Base-by-base conservation (phyloP, 2,329 filamentous ascomycete species). In the Passalora sequoiae region DNA sequence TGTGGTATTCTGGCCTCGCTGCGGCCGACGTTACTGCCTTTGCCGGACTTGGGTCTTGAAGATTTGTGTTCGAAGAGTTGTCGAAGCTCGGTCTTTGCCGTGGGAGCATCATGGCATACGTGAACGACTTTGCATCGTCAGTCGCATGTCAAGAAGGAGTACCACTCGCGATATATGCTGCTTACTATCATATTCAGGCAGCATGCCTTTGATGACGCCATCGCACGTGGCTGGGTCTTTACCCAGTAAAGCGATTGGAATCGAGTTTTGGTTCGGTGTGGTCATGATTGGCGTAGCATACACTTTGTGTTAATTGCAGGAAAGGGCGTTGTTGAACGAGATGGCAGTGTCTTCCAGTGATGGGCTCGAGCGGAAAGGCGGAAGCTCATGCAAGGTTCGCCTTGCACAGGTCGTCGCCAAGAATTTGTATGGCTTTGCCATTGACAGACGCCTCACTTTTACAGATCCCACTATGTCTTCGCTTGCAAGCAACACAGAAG, bases 241-340 rank as follows among this genome's bases (percentile, higher is more conserved):
- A 20, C 54, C 55, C 22, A 53, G 53, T 6, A 58, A 50, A 1
- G 48, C 53, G n/a, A 58, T 52, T 15, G 55, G 53, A 29, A 33
- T 27, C 5, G 39, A 29, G n/a, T n/a, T n/a, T n/a, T n/a, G n/a
- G n/a, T n/a, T n/a, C n/a, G n/a, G n/a, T n/a, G n/a, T n/a, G n/a
- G n/a, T n/a, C n/a, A n/a, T n/a, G n/a, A n/a, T n/a, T n/a, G n/a
- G n/a, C n/a, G n/a, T n/a, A n/a, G n/a, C n/a, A n/a, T n/a, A n/a
- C n/a, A n/a, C n/a, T n/a, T n/a, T n/a, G n/a, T n/a, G n/a, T n/a
- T n/a, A n/a, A n/a, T n/a, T n/a, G n/a, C n/a, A n/a, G n/a, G n/a
- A n/a, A n/a, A n/a, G n/a, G n/a, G n/a, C n/a, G n/a, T n/a, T n/a
- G n/a, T n/a, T n/a, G n/a, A n/a, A n/a, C n/a, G n/a, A n/a, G n/a